phyloP scores from a whole-genome alignment of 2,329 filamentous ascomycete genomes.

The Lachnum nothofagi region DNA sequence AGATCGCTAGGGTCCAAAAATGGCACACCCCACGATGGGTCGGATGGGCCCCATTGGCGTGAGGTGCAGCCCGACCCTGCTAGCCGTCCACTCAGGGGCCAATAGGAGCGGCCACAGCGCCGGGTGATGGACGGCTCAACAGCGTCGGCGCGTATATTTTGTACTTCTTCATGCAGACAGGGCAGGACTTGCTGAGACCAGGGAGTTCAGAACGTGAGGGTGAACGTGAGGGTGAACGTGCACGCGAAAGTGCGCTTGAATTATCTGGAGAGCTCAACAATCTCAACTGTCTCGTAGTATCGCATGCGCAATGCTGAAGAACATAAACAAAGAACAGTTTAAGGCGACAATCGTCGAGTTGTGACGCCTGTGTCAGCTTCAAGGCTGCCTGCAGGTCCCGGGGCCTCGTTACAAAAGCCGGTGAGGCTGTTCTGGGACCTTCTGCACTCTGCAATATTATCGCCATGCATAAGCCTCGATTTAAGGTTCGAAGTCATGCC shows the following conservation, averaged over 20 bases:
- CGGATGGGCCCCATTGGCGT: constrained; percentile 15
- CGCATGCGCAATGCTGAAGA: no score
- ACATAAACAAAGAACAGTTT: no score
- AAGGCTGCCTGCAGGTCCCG: constrained; percentile 6
- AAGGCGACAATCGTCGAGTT: background rate
- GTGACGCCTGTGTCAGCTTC: constrained; percentile 8
- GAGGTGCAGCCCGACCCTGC: constrained; percentile 13
- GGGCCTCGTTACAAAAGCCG: constrained; percentile 5
- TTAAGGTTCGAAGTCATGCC: constrained; percentile 5
- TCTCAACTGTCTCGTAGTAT: no score
- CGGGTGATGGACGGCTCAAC: background rate
- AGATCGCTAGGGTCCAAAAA: constrained; percentile 21
- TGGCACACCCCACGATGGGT: constrained; percentile 19
- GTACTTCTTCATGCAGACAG: constrained; percentile 6
- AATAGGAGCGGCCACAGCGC: constrained; percentile 2
- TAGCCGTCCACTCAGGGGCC: background rate
- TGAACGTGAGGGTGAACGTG: background rate
- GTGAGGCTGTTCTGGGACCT: background rate
- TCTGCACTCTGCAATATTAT: constrained; percentile 4
- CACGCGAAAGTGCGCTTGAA: no score
- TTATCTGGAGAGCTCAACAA: no score
- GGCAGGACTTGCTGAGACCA: background rate
- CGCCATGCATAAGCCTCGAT: constrained; percentile 9
- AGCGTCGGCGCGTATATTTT: constrained; percentile 10
- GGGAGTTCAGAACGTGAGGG: no score